Evolutionary conservation across 2,329 filamentous ascomycete genomes (phyloP).

Genomic region (Neophaeococcomyces mojaviensis): DNA sequence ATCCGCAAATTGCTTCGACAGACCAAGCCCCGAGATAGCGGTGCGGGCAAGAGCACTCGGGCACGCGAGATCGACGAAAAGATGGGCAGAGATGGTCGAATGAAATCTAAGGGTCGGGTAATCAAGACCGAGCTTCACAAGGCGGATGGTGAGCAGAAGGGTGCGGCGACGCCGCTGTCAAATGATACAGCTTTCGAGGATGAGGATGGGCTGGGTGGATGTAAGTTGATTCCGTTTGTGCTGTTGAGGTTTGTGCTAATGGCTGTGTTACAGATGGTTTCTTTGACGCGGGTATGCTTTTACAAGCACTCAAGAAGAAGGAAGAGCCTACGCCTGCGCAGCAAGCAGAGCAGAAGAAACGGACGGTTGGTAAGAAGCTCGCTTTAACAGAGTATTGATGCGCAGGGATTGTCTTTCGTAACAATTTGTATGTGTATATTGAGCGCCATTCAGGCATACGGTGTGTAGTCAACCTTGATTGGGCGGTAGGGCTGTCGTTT

Average conservation of each 20-base stretch:
- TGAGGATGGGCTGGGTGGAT: conserved; percentile 86
- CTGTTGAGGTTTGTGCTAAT: conserved; percentile 10
- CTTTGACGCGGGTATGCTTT: conserved; percentile 92
- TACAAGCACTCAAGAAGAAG: conserved; percentile 48
- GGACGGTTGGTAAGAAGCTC: conserved; percentile 42
- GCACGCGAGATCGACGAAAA: conserved; percentile 56
- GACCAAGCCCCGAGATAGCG: conserved; percentile 48
- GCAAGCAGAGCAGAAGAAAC: conserved; percentile 25
- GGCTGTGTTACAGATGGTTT: conserved; percentile 66
- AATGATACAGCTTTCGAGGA: conserved; percentile 68
- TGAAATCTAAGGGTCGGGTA: conserved; percentile 62
- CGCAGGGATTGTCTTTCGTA: not conserved
- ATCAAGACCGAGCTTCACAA: conserved; percentile 34
- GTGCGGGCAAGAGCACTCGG: conserved; percentile 46
- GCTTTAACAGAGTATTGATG: conserved; percentile 40
- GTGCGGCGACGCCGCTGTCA: conserved; percentile 52
- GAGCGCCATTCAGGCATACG: too few relatives aligned
- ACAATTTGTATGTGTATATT: not conserved
- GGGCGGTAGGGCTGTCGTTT: too few relatives aligned
- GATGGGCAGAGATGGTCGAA: conserved; percentile 28
- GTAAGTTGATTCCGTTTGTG: conserved; percentile 53
- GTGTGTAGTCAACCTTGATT: too few relatives aligned
- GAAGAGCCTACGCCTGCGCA: conserved; percentile 29
- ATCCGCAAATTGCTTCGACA: conserved; percentile 76
- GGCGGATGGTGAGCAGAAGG: conserved; percentile 30